Percentiles rank a stretch among this genome's conserved stretches.
Evolutionary conservation across 2,329 filamentous ascomycete genomes (phyloP).

Genomic region (Trichoderma sp.): DNA sequence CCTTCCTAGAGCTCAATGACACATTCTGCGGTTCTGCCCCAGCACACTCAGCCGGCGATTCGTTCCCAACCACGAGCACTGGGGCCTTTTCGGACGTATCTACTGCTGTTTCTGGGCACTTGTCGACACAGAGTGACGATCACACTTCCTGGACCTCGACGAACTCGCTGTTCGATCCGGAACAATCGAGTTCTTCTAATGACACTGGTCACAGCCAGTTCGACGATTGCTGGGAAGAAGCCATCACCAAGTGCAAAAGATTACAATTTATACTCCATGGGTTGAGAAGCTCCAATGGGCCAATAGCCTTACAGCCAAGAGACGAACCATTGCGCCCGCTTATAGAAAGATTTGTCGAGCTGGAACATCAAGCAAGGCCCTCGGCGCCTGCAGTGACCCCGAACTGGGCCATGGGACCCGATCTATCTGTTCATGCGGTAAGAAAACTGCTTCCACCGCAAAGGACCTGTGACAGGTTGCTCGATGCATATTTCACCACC

Average conservation of each 20-base stretch:
- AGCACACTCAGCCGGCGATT: neutral
- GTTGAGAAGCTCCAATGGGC: neutral
- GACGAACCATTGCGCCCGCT: slow-evolving; percentile 9
- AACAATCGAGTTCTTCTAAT: neutral
- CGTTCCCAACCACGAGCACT: neutral
- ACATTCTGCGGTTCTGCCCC: neutral
- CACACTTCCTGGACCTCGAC: neutral
- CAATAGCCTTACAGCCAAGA: neutral
- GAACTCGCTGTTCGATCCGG: neutral
- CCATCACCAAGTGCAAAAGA: neutral
- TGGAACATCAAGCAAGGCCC: neutral
- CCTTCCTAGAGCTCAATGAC: neutral
- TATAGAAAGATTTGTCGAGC: neutral
- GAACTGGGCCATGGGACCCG: neutral
- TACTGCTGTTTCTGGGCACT: neutral
- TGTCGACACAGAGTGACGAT: neutral
- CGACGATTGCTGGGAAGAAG: neutral
- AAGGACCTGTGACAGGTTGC: neutral
- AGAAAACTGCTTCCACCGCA: neutral
- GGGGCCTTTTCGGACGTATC: neutral
- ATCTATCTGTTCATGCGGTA: neutral
- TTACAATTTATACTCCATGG: neutral
- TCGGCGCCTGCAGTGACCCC: neutral
- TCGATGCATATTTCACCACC: neutral
- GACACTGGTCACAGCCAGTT: neutral